These are phyloP conservation scores for Globisporangium okanoganense DNA, from an alignment of 352 stramenopile species.

Conservation along the genomic window DNA sequence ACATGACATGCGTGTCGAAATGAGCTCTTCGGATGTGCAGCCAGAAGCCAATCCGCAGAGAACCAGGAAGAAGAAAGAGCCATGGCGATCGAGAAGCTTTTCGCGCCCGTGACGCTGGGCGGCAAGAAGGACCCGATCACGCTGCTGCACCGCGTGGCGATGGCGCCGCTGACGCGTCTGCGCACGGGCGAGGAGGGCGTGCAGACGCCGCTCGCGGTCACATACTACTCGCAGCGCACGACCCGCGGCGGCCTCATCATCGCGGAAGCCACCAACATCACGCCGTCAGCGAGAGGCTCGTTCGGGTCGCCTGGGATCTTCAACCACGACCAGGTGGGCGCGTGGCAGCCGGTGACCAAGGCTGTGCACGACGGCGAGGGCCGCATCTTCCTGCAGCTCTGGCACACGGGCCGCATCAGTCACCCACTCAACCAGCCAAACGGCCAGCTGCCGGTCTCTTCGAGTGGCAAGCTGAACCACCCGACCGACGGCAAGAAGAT, in stretches of 20 bases:
- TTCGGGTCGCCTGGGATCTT: slow-evolving; percentile 59
- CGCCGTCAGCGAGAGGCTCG: slow-evolving; percentile 32
- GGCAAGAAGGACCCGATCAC: slow-evolving; percentile 44
- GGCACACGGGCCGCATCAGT: slow-evolving; percentile 76
- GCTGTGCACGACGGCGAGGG: slow-evolving; percentile 74
- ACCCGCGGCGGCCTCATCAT: slow-evolving; percentile 58
- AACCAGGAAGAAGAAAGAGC: neutral
- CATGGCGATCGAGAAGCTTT: slow-evolving; percentile 36
- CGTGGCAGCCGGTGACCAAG: slow-evolving; percentile 47
- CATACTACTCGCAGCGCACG: slow-evolving; percentile 60
- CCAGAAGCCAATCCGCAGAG: neutral
- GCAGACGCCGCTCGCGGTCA: slow-evolving; percentile 34
- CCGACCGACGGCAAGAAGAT: slow-evolving; percentile 32
- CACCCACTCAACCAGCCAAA: slow-evolving; percentile 66
- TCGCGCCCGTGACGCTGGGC: slow-evolving; percentile 55
- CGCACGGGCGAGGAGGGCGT: slow-evolving; percentile 36
- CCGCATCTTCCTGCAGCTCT: slow-evolving; percentile 85
- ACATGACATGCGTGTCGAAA: too few species aligned
- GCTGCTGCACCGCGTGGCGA: slow-evolving; percentile 61
- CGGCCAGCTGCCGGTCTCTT: slow-evolving; percentile 52
- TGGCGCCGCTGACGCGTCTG: slow-evolving; percentile 58
- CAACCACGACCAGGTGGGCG: slow-evolving; percentile 37
- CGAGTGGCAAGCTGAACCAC: slow-evolving; percentile 39
- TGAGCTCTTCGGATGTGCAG: too few species aligned
- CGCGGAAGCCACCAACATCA: slow-evolving; percentile 60